A percentile compares a stretch with the other conserved stretches of the same genome.
Evolutionary conservation across 257 asterid genomes (phyloP).

Genomic region (Solanum megistacrolobum): DNA sequence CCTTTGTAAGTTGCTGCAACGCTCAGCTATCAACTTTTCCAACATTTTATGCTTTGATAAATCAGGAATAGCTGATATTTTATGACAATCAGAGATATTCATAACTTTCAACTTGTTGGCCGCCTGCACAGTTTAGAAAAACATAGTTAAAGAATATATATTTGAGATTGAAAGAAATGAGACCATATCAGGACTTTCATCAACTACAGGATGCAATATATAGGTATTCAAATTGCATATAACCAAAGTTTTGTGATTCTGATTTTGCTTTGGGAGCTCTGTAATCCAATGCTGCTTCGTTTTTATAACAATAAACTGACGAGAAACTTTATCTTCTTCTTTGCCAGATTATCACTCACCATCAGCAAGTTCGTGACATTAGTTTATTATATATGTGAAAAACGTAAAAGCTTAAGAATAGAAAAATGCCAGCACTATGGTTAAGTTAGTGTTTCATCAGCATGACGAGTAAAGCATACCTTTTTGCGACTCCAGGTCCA

Average conservation of each 20-base stretch:
- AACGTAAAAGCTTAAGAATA: neutral
- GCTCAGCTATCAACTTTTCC: constrained; percentile 15
- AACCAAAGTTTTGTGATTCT: neutral
- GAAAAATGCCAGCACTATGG: neutral
- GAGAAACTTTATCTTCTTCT: neutral
- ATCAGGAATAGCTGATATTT: constrained; percentile 19
- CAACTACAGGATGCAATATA: neutral
- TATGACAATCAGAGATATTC: constrained; percentile 13
- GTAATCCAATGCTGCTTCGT: neutral
- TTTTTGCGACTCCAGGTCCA: constrained; percentile 10
- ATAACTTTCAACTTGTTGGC: constrained; percentile 15
- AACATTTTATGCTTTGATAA: constrained; percentile 10
- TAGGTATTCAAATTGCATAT: neutral
- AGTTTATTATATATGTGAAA: neutral
- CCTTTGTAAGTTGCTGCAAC: constrained; percentile 7
- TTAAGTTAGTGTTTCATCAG: neutral
- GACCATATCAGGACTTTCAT: neutral
- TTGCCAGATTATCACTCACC: neutral
- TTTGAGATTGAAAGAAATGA: neutral
- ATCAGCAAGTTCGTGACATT: neutral
- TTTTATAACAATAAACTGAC: neutral
- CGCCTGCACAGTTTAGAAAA: constrained; percentile 4
- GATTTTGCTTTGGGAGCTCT: neutral
- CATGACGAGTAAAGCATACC: constrained; percentile 4
- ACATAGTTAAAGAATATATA: neutral